phyloP scores from a whole-genome alignment of 176 grass and related monocot genomes.

The Hsuehochloa calcarea region DNA sequence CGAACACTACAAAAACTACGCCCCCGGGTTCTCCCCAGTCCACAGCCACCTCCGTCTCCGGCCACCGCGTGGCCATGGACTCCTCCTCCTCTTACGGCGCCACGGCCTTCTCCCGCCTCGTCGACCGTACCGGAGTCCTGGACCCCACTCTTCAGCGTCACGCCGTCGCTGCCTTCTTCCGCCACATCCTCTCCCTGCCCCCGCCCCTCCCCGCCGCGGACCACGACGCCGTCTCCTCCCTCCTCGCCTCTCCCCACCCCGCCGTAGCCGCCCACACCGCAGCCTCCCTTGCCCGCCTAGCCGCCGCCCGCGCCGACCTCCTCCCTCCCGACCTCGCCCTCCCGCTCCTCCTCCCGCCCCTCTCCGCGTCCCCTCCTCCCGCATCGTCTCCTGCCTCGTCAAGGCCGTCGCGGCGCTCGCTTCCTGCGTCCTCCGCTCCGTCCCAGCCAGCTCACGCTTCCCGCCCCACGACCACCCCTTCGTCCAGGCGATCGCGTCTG shows the following conservation, averaged over 20 bases:
- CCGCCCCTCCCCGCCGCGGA: slow-evolving; percentile 36
- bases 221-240: slow-evolving; percentile 43
- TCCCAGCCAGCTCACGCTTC: neutral
- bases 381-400: slow-evolving; percentile 38
- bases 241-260: slow-evolving; percentile 36
- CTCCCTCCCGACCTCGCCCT: slow-evolving; percentile 24
- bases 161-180: slow-evolving; percentile 42
- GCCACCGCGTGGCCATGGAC: slow-evolving; percentile 46
- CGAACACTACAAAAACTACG: neutral
- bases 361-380: slow-evolving; percentile 32
- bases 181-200: slow-evolving; percentile 44
- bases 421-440: slow-evolving; percentile 40
- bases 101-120: slow-evolving; percentile 31
- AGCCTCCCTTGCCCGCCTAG: slow-evolving; percentile 38
- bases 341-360: slow-evolving; percentile 40
- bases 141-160: slow-evolving; percentile 31
- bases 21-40: too few species aligned
- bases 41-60: slow-evolving; percentile 21
- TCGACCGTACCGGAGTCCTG: slow-evolving; percentile 38
- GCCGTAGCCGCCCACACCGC: slow-evolving; percentile 23
- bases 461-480: slow-evolving; percentile 59
- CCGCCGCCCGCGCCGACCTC: slow-evolving; percentile 38
- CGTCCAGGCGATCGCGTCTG: slow-evolving; percentile 50
- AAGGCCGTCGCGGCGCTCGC: slow-evolving; percentile 46
- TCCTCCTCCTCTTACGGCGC: slow-evolving; percentile 28